Evolutionary conservation across 2,329 filamentous ascomycete species (phyloP).

Genomic region (Hymenoscyphus repandus): DNA sequence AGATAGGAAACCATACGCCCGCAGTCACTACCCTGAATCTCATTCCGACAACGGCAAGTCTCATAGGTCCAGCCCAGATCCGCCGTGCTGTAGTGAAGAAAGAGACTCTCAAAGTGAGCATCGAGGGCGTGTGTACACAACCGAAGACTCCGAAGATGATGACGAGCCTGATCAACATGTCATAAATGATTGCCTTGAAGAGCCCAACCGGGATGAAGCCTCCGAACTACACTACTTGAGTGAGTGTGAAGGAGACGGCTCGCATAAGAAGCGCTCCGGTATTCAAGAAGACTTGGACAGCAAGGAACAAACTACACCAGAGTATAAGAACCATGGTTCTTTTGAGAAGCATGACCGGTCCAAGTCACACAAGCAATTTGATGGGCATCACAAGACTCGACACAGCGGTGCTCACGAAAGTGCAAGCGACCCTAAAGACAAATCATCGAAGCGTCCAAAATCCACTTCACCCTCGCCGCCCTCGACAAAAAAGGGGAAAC

Average conservation of each 20-base stretch:
- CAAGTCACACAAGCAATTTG: conserved; percentile 4
- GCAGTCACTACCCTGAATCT: too few relatives aligned
- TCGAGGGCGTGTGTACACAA: too few relatives aligned
- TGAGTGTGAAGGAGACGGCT: neutral
- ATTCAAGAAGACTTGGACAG: too few relatives aligned
- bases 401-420: neutral
- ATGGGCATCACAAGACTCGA: neutral
- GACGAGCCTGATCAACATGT: neutral
- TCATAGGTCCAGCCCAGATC: too few relatives aligned
- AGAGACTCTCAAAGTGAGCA: too few relatives aligned
- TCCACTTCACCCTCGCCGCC: neutral
- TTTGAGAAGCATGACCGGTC: neutral
- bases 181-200: neutral
- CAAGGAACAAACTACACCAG: too few relatives aligned
- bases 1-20: too few relatives aligned
- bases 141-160: too few relatives aligned
- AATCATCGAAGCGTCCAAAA: neutral
- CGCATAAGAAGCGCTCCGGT: neutral
- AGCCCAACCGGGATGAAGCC: neutral
- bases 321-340: neutral
- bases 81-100: too few relatives aligned
- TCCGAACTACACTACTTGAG: neutral
- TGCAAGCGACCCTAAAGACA: neutral
- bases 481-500: neutral
- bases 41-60: too few relatives aligned